These are phyloP conservation scores for Pyracantha coccinea DNA, from an alignment of 331 rosid genomes.

Conservation along the genomic window DNA sequence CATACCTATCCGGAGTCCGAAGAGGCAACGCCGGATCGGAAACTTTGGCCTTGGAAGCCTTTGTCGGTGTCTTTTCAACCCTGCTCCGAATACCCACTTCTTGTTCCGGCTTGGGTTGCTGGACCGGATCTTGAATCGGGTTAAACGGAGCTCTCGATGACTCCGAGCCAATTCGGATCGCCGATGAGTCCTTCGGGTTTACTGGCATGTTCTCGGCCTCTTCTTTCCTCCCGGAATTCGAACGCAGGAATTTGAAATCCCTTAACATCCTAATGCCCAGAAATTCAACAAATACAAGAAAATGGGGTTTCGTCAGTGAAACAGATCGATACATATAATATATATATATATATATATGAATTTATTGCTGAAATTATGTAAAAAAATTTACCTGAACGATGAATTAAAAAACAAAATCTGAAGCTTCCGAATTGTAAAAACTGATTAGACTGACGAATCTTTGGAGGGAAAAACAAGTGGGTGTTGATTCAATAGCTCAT, in stretches of 20 bases:
- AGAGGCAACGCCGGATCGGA: constrained; percentile 47
- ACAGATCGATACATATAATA: not conserved
- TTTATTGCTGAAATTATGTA: not conserved
- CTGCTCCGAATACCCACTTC: constrained; percentile 37
- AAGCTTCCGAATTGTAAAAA: constrained; percentile 35
- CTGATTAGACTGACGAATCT: constrained; percentile 13
- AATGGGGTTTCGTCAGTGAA: not conserved
- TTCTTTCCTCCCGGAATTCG: constrained; percentile 47
- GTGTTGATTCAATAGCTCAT: constrained; percentile 13
- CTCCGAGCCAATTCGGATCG: constrained; percentile 31
- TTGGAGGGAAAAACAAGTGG: not conserved
- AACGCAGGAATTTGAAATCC: constrained; percentile 64
- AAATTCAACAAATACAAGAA: not conserved
- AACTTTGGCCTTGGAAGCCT: constrained; percentile 31
- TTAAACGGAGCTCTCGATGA: constrained; percentile 60
- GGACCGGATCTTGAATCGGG: constrained; percentile 53
- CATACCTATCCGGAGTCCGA: constrained; percentile 75
- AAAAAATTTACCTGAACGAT: constrained; percentile 46
- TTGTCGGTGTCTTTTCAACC: constrained; percentile 63
- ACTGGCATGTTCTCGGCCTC: constrained; percentile 64
- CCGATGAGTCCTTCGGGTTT: constrained; percentile 32
- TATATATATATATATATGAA: not conserved
- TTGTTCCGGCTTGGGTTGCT: constrained; percentile 27
- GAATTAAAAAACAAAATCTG: constrained; percentile 47
- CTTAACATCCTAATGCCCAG: constrained; percentile 55